Percentiles rank a stretch among this genome's conserved stretches.
Conservation (phyloP, 1,284 basidiomycete genomes). For the Microbotryomycetes sp. region DNA sequence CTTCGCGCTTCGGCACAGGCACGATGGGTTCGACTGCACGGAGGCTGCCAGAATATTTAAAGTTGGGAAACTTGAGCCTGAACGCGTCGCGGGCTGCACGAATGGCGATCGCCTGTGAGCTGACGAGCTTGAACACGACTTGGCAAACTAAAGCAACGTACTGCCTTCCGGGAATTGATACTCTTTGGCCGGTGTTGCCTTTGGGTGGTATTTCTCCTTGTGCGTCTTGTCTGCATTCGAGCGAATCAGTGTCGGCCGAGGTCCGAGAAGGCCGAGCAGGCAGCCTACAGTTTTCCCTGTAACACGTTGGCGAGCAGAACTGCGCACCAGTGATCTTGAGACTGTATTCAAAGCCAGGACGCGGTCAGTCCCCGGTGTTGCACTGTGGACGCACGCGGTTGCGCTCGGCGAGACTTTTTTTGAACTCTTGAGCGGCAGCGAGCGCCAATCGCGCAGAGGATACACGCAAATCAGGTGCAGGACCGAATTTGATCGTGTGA, state of each 20-base stretch:
- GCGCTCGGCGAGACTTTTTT: too few species aligned
- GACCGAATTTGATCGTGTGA: neutral
- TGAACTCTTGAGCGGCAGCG: too few species aligned
- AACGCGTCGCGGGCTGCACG: neutral
- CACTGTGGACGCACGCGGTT: too few species aligned
- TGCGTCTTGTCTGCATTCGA: conserved; percentile 1
- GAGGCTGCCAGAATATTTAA: conserved; percentile 59
- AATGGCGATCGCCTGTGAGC: too few species aligned
- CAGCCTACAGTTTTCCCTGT: neutral
- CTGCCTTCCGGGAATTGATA: conserved; percentile 18
- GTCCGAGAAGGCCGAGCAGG: neutral
- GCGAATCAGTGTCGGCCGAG: neutral
- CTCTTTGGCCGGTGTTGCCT: neutral
- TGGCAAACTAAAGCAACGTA: too few species aligned
- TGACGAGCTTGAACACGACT: too few species aligned
- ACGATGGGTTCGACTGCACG: conserved; percentile 60
- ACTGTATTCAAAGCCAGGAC: neutral
- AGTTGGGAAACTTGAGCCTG: neutral
- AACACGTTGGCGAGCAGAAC: conserved; percentile 22
- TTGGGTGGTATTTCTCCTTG: conserved; percentile 7
- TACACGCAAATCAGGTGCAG: neutral
- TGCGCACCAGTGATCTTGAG: conserved; percentile 5
- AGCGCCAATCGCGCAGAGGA: too few species aligned
- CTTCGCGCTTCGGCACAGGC: conserved; percentile 56
- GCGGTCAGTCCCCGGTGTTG: neutral